These are phyloP conservation scores for Pichia sporocuriosa DNA, from an alignment of 805 yeast genomes.

Conservation along the genomic window DNA sequence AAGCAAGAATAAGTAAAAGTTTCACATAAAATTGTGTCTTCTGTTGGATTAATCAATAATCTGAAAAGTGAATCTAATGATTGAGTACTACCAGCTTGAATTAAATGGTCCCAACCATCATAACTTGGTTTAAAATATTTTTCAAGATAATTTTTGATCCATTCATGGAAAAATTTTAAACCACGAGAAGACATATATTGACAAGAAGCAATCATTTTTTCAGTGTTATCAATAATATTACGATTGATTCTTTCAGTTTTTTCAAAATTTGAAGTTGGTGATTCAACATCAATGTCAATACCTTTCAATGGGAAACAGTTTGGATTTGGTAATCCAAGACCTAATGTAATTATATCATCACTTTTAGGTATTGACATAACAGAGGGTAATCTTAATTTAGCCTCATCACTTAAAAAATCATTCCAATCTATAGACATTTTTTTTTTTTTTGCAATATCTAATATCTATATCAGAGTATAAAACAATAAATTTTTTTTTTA, in stretches of 20 bases:
- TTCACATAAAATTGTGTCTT: conserved; percentile 75
- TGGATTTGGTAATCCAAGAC: conserved; percentile 53
- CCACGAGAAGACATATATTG: conserved; percentile 49
- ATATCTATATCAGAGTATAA: too few species aligned
- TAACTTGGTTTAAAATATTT: conserved; percentile 40
- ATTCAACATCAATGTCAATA: conserved; percentile 23
- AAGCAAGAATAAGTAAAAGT: conserved; percentile 81
- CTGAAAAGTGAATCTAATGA: conserved; percentile 80
- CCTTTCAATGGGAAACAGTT: conserved; percentile 43
- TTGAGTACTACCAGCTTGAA: conserved; percentile 84
- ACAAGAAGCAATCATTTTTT: conserved; percentile 38
- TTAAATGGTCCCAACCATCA: conserved; percentile 60
- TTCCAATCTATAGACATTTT: conserved; percentile 19
- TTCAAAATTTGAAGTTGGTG: conserved; percentile 38
- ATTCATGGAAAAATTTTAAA: conserved; percentile 35
- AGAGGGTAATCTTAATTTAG: conserved; percentile 23
- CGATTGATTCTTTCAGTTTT: conserved; percentile 34
- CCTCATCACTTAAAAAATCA: conserved; percentile 16
- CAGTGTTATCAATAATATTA: conserved; percentile 14
- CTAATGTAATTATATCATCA: conserved; percentile 39
- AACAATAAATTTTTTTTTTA: background rate
- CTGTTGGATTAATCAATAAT: conserved; percentile 65
- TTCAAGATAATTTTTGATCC: conserved; percentile 37
- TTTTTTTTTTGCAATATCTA: too few species aligned
- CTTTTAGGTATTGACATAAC: conserved; percentile 23